phyloP scores from a whole-genome alignment of 495 filamentous ascomycete species.

The Neurospora tetrasperma region DNA sequence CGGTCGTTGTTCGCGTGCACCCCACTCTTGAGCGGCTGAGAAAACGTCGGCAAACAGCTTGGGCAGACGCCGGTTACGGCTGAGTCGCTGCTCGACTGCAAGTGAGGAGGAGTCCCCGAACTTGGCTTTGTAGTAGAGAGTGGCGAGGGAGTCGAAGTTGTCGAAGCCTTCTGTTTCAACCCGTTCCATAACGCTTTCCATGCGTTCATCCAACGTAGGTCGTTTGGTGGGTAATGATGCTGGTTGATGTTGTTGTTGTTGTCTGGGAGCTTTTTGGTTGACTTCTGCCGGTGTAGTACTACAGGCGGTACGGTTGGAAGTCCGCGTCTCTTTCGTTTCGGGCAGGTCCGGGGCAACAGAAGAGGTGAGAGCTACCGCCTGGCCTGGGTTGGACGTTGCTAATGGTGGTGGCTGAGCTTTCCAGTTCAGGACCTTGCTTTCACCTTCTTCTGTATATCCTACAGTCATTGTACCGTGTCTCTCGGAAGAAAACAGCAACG shows the following conservation, averaged over 20 bases:
- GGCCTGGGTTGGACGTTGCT: not conserved
- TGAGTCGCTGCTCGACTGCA: not conserved
- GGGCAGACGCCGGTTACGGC: not conserved
- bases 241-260: not conserved
- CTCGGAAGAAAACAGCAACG: not conserved
- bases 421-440: not conserved
- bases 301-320: not conserved
- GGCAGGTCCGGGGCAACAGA: not conserved
- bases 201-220: not conserved
- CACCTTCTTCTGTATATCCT: not conserved
- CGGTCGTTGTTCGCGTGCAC: not conserved
- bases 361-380: not conserved
- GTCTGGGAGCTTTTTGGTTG: not conserved
- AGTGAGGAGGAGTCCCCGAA: not conserved
- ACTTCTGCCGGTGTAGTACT: not conserved
- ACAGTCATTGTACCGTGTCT: not conserved
- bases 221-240: not conserved
- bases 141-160: not conserved
- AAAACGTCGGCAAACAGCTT: not conserved
- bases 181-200: not conserved
- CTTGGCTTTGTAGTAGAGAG: not conserved
- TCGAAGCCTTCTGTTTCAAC: not conserved
- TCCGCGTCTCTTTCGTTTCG: not conserved
- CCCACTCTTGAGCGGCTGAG: not conserved
- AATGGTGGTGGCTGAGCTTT: not conserved